These are phyloP conservation scores for Psilocybe subaeruginosa DNA, from an alignment of 768 basidiomycete genomes.

Conservation along the genomic window DNA sequence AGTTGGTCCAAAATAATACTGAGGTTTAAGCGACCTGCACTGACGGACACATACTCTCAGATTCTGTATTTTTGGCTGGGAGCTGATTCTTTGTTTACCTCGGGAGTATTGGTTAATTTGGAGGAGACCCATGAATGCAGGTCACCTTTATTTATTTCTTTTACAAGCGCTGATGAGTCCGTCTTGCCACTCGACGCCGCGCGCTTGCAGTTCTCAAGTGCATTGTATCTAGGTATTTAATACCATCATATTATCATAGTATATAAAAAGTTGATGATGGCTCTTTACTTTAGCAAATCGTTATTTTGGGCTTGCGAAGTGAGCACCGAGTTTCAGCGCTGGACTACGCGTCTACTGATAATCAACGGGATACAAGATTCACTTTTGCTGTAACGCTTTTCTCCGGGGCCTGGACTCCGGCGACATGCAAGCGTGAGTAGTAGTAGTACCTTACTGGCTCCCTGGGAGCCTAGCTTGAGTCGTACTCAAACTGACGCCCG, in stretches of 20 bases:
- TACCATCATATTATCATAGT: not conserved
- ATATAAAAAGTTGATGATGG: not conserved
- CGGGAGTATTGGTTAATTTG: constrained; percentile 26
- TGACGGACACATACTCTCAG: constrained; percentile 7
- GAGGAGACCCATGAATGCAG: constrained; percentile 22
- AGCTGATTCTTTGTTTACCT: constrained; percentile 18
- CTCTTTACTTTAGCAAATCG: constrained; percentile 12
- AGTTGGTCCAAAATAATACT: not conserved
- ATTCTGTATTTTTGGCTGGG: not conserved
- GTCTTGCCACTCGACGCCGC: too few relatives aligned
- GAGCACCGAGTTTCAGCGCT: not conserved
- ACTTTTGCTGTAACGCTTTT: constrained; percentile 15
- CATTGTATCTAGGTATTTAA: constrained; percentile 18
- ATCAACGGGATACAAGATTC: not conserved
- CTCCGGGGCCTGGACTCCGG: constrained; percentile 15
- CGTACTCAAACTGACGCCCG: not conserved
- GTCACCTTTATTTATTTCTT: not conserved
- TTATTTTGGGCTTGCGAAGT: constrained; percentile 28
- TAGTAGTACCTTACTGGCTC: not conserved
- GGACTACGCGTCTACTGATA: not conserved
- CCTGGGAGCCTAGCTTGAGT: constrained; percentile 16
- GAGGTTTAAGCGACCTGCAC: not conserved
- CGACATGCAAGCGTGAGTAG: constrained; percentile 19
- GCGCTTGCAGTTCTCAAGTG: constrained; percentile 8
- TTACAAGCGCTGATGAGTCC: too few relatives aligned